phyloP scores from a whole-genome alignment of 371 early-diverging fungal genomes.

The Basidiobolus heterosporus region DNA sequence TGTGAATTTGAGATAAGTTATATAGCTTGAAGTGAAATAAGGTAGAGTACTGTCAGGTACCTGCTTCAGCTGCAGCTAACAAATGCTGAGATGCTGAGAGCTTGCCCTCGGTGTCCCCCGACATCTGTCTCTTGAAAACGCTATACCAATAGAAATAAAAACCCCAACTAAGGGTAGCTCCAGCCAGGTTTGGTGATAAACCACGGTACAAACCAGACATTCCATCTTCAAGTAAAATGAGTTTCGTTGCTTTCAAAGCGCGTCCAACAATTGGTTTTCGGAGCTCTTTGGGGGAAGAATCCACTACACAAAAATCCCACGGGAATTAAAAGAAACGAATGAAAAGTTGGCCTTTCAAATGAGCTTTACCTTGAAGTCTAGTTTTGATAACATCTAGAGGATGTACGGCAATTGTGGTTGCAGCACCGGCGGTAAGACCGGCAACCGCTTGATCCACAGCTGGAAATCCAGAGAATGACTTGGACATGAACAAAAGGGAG shows the following conservation, averaged over 20 bases:
- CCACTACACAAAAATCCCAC: constrained; percentile 17
- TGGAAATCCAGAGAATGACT: not conserved
- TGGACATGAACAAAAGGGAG: not conserved
- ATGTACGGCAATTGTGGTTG: constrained; percentile 67
- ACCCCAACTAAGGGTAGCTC: constrained; percentile 86
- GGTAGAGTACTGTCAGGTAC: constrained; percentile 9
- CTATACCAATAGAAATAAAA: constrained; percentile 86
- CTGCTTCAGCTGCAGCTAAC: constrained; percentile 61
- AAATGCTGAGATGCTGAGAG: constrained; percentile 60
- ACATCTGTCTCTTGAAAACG: constrained; percentile 56
- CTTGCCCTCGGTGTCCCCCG: constrained; percentile 30
- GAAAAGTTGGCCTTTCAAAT: not conserved
- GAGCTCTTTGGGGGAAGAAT: constrained; percentile 20
- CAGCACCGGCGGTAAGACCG: constrained; percentile 72
- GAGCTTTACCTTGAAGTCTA: constrained; percentile 57
- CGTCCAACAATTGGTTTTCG: constrained; percentile 38
- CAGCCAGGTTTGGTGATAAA: constrained; percentile 74
- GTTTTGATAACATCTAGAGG: constrained; percentile 87
- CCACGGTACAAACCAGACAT: constrained; percentile 77
- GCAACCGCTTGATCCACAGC: constrained; percentile 66
- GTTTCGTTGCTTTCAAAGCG: constrained; percentile 39
- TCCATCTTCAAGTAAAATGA: constrained; percentile 34
- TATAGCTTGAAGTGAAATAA: not conserved
- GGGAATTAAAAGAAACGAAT: not conserved
- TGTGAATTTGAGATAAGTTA: constrained; percentile 8